phyloP scores from a whole-genome alignment of 164 flowering plant species.

The Vitis labrusca region DNA sequence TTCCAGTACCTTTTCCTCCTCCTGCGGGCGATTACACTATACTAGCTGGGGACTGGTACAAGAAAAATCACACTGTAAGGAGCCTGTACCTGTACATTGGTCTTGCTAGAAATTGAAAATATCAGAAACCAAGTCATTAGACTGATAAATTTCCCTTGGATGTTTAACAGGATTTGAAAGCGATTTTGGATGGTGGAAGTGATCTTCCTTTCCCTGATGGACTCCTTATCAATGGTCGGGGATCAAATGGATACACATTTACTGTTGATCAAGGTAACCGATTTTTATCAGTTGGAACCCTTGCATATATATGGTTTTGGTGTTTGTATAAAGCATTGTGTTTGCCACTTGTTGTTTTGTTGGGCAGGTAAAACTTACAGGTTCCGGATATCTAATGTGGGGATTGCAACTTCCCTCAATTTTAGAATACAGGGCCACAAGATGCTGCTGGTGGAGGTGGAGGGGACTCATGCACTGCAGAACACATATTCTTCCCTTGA shows the following conservation, averaged over 20 bases:
- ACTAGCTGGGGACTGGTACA: conserved; percentile 60
- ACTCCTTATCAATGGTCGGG: conserved; percentile 61
- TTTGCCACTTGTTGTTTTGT: not conserved
- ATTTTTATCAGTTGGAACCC: not conserved
- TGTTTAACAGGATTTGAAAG: conserved; percentile 39
- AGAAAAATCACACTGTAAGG: conserved; percentile 52
- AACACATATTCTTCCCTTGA: conserved; percentile 61
- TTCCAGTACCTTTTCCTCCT: conserved; percentile 59
- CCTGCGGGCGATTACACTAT: conserved; percentile 59
- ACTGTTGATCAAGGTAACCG: conserved; percentile 51
- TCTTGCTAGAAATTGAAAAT: not conserved
- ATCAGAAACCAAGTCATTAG: not conserved
- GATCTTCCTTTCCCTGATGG: conserved; percentile 61
- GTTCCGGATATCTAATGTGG: conserved; percentile 66
- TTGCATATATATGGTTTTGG: not conserved
- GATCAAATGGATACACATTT: conserved; percentile 42
- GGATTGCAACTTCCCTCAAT: conserved; percentile 53
- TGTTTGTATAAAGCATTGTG: not conserved
- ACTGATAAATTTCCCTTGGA: not conserved
- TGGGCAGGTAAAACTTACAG: conserved; percentile 63
- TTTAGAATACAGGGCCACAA: conserved; percentile 65
- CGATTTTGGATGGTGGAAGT: conserved; percentile 46
- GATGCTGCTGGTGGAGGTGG: conserved; percentile 65
- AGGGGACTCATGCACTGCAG: conserved; percentile 67
- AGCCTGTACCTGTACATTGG: not conserved